Evolutionary conservation across 2,329 filamentous ascomycete genomes (phyloP), one percentile per base, ranked within the genome.

Genomic region (Fusarium nygamai): DNA sequence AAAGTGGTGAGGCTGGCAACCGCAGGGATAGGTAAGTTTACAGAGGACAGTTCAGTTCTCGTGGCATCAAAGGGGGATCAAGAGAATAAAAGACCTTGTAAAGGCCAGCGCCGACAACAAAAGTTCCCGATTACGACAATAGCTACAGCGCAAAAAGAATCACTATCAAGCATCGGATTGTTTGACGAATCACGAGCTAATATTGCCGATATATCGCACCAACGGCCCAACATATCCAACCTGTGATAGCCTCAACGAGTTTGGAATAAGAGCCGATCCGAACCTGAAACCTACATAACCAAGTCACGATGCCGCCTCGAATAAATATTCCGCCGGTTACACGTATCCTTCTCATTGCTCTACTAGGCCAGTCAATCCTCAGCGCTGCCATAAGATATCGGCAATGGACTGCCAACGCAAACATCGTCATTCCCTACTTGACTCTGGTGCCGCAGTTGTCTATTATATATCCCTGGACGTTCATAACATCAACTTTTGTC

Each of bases 311-410:
- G 94, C 89, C 93, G 79, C 88, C 92, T 61, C 92, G 96, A 86
- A 89, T 98, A 85, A 98, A 97, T 81, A 92, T 98, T 73, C 96
- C 96, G 69, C 96, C 96, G 36, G 90, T 98, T 76, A 98, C 96
- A 54, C 92, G 96, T 73, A 91, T 90, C 78, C 88, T 96, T 64
- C 92, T 99, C 78, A 89, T 93, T 80, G 88, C 88, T 69, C 89
- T 98, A 67, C 83, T 95, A 73, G 85, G 91, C 73, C 92, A 98
- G 83, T 97, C 95, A 60, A 85, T 96, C 77, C 88, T 98, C 80
- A 96, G 95, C 85, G 92, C 93, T 75, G 88, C 92, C 76, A 91
- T 97, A 83, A 90, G 94, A 64, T 93, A 93, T 80, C 88, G 89
- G 71, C 90, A 92, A 84, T 92, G 91, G 88, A 88, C 85, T 58